Evolutionary conservation across 2,329 filamentous ascomycete species (phyloP).

Genomic region (Trichoderma arundinaceum): DNA sequence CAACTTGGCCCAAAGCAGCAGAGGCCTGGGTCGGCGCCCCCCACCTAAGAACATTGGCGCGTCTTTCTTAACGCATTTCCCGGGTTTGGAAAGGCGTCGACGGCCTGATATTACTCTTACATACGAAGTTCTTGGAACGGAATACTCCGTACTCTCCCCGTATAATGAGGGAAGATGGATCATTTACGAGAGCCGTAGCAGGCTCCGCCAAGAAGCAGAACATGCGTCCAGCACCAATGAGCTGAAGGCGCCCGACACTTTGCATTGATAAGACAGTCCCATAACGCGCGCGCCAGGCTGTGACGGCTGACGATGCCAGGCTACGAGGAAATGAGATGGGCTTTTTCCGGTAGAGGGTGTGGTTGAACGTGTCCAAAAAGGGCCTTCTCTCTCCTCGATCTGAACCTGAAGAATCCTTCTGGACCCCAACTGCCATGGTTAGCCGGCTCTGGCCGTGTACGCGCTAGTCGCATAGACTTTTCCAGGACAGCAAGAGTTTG

Average conservation of each 20-base stretch:
- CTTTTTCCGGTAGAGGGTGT: not conserved
- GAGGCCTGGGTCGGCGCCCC: not conserved
- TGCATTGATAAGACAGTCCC: not conserved
- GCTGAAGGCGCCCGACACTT: not conserved
- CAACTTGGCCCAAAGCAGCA: conserved; percentile 18
- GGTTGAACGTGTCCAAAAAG: not conserved
- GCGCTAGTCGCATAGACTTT: not conserved
- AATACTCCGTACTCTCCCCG: not conserved
- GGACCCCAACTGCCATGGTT: not conserved
- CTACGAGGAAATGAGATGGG: not conserved
- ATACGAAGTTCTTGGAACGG: conserved; percentile 1
- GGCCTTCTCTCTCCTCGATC: not conserved
- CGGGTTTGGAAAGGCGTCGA: not conserved
- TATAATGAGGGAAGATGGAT: not conserved
- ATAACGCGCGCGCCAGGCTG: not conserved
- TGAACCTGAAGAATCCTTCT: conserved; percentile 15
- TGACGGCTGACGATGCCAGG: not conserved
- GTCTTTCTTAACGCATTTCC: not conserved
- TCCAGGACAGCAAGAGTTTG: not conserved
- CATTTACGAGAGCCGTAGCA: not conserved
- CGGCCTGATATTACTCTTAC: conserved; percentile 6
- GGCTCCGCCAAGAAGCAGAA: not conserved
- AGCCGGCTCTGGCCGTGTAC: conserved; percentile 13
- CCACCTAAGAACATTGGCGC: conserved; percentile 13
- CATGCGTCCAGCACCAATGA: not conserved